These are phyloP conservation scores for Rubroboletus pulcherrimus DNA, from an alignment of 768 basidiomycete species.

Conservation along the genomic window DNA sequence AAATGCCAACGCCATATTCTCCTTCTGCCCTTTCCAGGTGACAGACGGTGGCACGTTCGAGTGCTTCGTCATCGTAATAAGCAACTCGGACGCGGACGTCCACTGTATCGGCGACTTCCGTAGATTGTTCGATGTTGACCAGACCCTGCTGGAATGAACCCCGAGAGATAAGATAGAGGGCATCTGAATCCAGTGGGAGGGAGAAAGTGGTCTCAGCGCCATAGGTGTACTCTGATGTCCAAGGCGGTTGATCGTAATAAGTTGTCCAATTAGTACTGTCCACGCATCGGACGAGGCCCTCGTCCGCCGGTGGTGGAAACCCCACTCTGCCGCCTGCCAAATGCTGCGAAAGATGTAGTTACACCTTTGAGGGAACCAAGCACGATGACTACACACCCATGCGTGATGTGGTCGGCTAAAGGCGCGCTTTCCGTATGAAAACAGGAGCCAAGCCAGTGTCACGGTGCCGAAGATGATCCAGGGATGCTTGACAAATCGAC, in stretches of 20 bases:
- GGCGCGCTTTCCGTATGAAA: constrained; percentile 3
- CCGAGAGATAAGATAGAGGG: constrained; percentile 29
- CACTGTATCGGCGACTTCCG: constrained; percentile 24
- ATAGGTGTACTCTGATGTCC: constrained; percentile 17
- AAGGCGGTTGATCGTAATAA: constrained; percentile 23
- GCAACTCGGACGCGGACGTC: constrained; percentile 28
- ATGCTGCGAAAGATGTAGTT: constrained; percentile 3
- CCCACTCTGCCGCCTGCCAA: background rate
- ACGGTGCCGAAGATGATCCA: constrained; percentile 3
- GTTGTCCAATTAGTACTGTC: constrained; percentile 19
- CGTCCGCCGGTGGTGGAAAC: background rate
- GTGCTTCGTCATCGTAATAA: constrained; percentile 13
- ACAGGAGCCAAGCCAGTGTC: constrained; percentile 13
- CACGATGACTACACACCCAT: constrained; percentile 6
- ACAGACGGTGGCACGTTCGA: constrained; percentile 30
- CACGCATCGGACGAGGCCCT: constrained; percentile 12
- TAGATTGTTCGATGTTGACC: constrained; percentile 30
- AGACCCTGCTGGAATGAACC: constrained; percentile 27
- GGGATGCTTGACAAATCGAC: constrained; percentile 10
- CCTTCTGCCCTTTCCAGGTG: constrained; percentile 21
- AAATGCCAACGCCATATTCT: constrained; percentile 32
- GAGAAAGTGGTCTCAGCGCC: constrained; percentile 28
- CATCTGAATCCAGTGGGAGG: constrained; percentile 31
- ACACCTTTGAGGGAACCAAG: background rate
- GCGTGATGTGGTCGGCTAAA: background rate